Evolutionary conservation across 805 yeast species (phyloP), one percentile per base, ranked within the genome.

Genomic region (Hanseniaspora hatyaiensis): DNA sequence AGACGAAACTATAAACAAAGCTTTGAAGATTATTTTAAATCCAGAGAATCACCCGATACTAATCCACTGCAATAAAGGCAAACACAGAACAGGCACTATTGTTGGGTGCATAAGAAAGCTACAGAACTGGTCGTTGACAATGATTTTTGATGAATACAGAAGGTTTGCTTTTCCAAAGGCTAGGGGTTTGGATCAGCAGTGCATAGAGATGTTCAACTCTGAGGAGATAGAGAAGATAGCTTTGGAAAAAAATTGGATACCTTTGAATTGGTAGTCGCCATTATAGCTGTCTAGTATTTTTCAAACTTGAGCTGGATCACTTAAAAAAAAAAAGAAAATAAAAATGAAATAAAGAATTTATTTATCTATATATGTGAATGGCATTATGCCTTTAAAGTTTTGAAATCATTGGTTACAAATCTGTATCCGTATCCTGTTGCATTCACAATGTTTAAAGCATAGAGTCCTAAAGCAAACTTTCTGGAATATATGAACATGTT

Each of bases 1-100:
- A 6, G 71, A 72, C 3, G 80, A 78, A 30, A 68, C 82, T 32
- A 76, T 92, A 26, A 81, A 88, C 1, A 75, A 77, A 51, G 96
- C 96, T 0, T 67, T 89, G 53, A 78, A 80, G 59, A 81, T 87
- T 29, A 84, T 86, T 12, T 62, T 86, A 13, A 72, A 92, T 57
- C 96, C 96, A 0, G 78, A 61, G 19, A 89, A 92, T 63, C 97
- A 87, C 50, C 98, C 98, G 1, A 69, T 92, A 11, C 67, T 92
- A 53, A 84, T 92, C 37, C 98, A 92, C 63, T 92, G 98, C 65
- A 92, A 92, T 65, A 69, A 96, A 51, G 98, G 98, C 9, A 92
- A 89, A 62, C 98, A 92, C 62, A 72, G 98, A 55, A 92, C 98
- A 0, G 98, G 98, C 0, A 92, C 97, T 62, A 69, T 92, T 13